Percentiles rank a stretch among this genome's conserved stretches.
These are phyloP conservation scores for Chlorencoelia australis DNA, from an alignment of 2,329 filamentous ascomycete genomes.

Conservation along the genomic window DNA sequence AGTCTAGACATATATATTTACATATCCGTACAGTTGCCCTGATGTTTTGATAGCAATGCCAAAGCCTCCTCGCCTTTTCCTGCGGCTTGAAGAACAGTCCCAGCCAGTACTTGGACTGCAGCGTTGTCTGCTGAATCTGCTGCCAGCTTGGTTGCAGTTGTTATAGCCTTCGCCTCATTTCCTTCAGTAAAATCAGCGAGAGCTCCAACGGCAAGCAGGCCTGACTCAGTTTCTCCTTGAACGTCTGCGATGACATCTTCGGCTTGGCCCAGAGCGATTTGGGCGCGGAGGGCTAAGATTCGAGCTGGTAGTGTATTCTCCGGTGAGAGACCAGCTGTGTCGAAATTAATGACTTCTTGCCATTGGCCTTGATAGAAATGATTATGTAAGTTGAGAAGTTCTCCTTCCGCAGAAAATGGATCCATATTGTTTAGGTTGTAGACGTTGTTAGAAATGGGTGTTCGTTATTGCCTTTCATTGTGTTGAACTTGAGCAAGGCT, in stretches of 20 bases:
- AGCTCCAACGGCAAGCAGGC: slow-evolving; percentile 66
- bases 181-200: slow-evolving; percentile 59
- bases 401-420: slow-evolving; percentile 60
- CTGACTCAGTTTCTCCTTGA: slow-evolving; percentile 54
- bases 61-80: slow-evolving; percentile 82
- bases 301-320: slow-evolving; percentile 69
- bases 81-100: slow-evolving; percentile 70
- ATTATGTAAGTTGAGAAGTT: slow-evolving; percentile 63
- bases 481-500: too few species aligned
- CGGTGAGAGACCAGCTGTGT: slow-evolving; percentile 66
- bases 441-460: too few species aligned
- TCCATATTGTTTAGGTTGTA: too few species aligned
- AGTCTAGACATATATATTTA: too few species aligned
- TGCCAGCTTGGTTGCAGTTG: slow-evolving; percentile 56
- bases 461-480: not conserved
- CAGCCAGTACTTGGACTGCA: slow-evolving; percentile 70
- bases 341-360: slow-evolving; percentile 75
- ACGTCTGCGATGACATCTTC: slow-evolving; percentile 62
- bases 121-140: slow-evolving; percentile 60
- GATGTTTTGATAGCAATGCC: slow-evolving; percentile 67
- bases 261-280: slow-evolving; percentile 71
- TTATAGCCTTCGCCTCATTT: slow-evolving; percentile 50
- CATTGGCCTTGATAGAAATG: slow-evolving; percentile 75
- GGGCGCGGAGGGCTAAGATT: slow-evolving; percentile 70
- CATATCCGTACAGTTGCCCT: slow-evolving; percentile 78